Base-by-base conservation (phyloP, 352 stramenopile species). In the Globisporangium okanoganense region DNA sequence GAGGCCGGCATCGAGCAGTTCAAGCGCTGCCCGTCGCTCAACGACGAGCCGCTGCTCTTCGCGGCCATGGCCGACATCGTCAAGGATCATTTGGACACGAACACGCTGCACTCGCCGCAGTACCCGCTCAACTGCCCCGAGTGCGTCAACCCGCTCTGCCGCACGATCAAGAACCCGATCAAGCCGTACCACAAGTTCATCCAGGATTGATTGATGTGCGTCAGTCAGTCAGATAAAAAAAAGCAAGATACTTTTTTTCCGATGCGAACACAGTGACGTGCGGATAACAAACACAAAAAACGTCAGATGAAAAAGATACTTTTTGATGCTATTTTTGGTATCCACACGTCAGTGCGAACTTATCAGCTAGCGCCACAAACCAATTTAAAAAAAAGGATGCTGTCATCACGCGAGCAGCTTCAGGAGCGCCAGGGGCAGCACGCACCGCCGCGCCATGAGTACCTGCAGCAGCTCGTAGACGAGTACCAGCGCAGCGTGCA, bases 41-140 rank as follows among this genome's bases (percentile, higher is more conserved):
- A 99, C 69, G 96, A 99, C 72, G 76, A 92, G 51, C 85, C 85
- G 41, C 64, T 92, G 60, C 96, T 99, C 59, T 98, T 98, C 59
- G 66, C 97, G 47, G 97, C 98, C 56, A 96, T 99, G 87, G 96
- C 97, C 2, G 91, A 98, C 65, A 92, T 99, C 71, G 95, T 99
- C 13, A 95, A 96, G 52, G 79, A 95, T 48, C 95, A 98, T 24
- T 64, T 99, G 43, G 86, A 94, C 59, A 70, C 71, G 12, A 64
- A 88, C 9, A 61, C 79, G 58, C 70, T 95, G 43, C 83, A 92
- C 71, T 92, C 84, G 58, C 50, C 84, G 7, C 71, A 87, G 64
- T 96, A 96, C 65, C 80, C 80, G 53, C 84, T 96, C 43, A 95
- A 94, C 58, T 96, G 88, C 54, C 78, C 85, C 3, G 73, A 66